These are phyloP conservation scores for Dalbergia oliveri DNA, from an alignment of 306 rosid species.

Conservation along the genomic window DNA sequence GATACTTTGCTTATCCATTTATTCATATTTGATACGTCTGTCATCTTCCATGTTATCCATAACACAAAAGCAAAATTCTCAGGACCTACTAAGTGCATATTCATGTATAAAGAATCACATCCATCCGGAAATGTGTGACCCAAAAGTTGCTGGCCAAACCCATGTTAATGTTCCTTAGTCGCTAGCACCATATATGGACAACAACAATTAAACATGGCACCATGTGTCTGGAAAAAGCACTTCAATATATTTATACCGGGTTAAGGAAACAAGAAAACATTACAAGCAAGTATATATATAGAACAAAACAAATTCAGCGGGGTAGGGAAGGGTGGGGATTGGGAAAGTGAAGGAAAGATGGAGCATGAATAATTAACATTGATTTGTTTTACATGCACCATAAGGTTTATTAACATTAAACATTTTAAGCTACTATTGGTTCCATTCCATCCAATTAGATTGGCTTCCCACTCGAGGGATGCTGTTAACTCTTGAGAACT, in stretches of 20 bases:
- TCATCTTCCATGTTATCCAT: not conserved
- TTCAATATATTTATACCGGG: slow-evolving; percentile 9
- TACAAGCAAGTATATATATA: slow-evolving; percentile 2
- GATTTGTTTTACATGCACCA: slow-evolving; percentile 29
- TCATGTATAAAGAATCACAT: not conserved
- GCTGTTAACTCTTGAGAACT: slow-evolving; percentile 77
- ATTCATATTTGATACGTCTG: not conserved
- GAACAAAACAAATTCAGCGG: slow-evolving; percentile 22
- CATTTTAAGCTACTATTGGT: slow-evolving; percentile 49
- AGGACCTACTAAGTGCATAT: not conserved
- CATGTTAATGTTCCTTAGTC: not conserved
- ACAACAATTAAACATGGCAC: slow-evolving; percentile 13
- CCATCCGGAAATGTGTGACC: not conserved
- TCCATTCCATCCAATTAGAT: slow-evolving; percentile 82
- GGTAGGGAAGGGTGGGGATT: not conserved
- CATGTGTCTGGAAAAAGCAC: not conserved
- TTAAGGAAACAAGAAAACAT: slow-evolving; percentile 30
- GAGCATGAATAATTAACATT: not conserved
- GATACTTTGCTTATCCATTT: slow-evolving; percentile 3
- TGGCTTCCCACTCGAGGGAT: slow-evolving; percentile 91
- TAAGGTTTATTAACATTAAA: not conserved
- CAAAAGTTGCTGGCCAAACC: not conserved
- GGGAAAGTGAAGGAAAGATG: slow-evolving; percentile 10
- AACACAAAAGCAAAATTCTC: not conserved
- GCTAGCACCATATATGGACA: slow-evolving; percentile 11